Base-by-base conservation (phyloP, 306 rosid species). In the Dicorynia guianensis region DNA sequence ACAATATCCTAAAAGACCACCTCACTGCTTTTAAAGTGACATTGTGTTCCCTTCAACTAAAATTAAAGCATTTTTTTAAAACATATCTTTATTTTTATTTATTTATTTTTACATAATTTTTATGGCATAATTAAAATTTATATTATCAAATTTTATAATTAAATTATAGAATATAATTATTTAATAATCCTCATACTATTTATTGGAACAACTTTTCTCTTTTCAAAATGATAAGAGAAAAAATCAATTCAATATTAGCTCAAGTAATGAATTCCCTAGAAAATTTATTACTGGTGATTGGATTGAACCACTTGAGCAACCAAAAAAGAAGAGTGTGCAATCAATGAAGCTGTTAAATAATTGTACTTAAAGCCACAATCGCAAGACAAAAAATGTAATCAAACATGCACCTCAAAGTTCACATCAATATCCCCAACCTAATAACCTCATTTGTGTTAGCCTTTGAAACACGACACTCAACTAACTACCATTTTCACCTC, bases 401-500 rank as follows among this genome's bases (percentile, higher is more conserved):
- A 72, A 33, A 72, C 69, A 42, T 43, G 68, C 57, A 71, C 36
- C 20, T 67, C 73, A 59, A 60, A 66, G 59, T 36, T 67, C 73
- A 59, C 52, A 66, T 66, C 71, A 50, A 49, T n/a, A n/a, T n/a
- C n/a, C n/a, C 79, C 85, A 76, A 80, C 75, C 46, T 14, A 57
- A 75, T 53, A 58, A 19, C 65, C 61, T 34, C 3, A 53, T 33
- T 53, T 39, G 47, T 19, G 17, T 15, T 44, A 17, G 53, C 47
- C 47, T 36, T 43, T 74, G 66, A 69, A 81, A 48, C 72, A 59
- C 65, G 81, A 70, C 62, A 56, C 35, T 67, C 49, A 72, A 68
- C 78, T 36, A 63, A 60, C 57, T 59, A 68, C 30, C 30, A 25
- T 25, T 25, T 85, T 81, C 83, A 81, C 77, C 83, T 85, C 78